These are phyloP conservation scores for Hymenoscyphus linearis DNA, from an alignment of 2,329 filamentous ascomycete species.

Conservation along the genomic window DNA sequence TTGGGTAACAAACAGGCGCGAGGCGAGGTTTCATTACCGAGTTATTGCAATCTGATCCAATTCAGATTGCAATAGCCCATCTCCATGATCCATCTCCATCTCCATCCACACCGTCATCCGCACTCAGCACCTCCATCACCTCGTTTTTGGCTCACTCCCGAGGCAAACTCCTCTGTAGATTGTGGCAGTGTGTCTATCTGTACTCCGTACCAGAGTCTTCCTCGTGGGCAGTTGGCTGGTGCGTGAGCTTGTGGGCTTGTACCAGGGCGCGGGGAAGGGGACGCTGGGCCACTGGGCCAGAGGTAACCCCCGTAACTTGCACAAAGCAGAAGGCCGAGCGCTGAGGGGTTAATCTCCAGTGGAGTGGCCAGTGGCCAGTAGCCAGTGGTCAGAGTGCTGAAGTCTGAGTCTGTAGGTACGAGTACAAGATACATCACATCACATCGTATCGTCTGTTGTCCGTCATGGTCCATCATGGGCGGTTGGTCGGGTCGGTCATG, in stretches of 20 bases:
- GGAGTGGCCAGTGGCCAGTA: neutral
- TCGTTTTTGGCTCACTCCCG: neutral
- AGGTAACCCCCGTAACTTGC: neutral
- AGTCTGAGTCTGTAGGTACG: neutral
- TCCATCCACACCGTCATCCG: too few species aligned
- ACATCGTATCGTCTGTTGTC: too few species aligned
- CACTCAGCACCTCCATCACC: too few species aligned
- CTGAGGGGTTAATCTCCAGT: neutral
- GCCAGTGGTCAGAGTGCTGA: neutral
- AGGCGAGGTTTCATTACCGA: neutral
- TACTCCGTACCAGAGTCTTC: neutral
- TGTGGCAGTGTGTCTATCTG: too few species aligned
- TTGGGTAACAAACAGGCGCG: neutral
- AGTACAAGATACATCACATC: neutral
- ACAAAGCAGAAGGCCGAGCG: neutral
- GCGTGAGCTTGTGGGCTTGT: neutral
- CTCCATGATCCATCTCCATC: too few species aligned
- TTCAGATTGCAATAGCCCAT: neutral
- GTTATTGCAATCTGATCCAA: neutral
- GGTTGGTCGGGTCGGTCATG: too few species aligned
- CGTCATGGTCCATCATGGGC: too few species aligned
- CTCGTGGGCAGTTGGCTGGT: neutral
- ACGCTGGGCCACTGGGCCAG: neutral
- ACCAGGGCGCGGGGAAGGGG: neutral
- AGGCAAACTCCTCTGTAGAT: neutral